Evolutionary conservation across 2,329 filamentous ascomycete genomes (phyloP), one percentile per base, ranked within the genome.

Genomic region (Ascochyta viciae-villosae): DNA sequence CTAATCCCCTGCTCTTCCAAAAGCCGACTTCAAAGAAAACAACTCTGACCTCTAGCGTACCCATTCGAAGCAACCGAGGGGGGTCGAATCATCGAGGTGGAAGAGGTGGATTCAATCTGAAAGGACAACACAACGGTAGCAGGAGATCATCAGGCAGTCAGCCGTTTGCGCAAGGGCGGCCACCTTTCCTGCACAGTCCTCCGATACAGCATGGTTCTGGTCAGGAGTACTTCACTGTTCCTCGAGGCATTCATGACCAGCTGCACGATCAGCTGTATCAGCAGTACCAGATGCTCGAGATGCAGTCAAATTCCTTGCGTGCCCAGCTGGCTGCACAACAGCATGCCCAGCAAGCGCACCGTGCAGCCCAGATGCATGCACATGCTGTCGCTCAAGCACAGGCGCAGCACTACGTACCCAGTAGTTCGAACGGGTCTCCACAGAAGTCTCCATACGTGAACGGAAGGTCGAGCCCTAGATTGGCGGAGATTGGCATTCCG

Each of bases 141-240:
- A 79, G 85, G 57, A 80, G 85, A 65, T 79, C 85, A 15, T 87
- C 85, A 2, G 86, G 84, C 70, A 82, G 83, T 29, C 80, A 82
- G 4, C 80, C 80, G 4, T 81, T 77, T 59, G 71, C 71, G 40
- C 74, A 76, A 51, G 76, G 74, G 41, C 70, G 76, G 27, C 68
- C 71, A 31, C 71, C 62, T 7, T 77, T 71, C 39, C 64, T 80
- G 41, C 68, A 78, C 50, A 81, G 79, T 58, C 79, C 79, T 31
- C 78, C 78, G 2, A 71, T 79, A 13, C 67, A 61, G 23, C 58
- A 69, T 7, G 65, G 69, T 31, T 65, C 71, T 48, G 71, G 69
- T 15, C 70, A 70, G n/a, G 79, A 81, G 43, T 81, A 81, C 55
- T 80, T 81, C 57, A 67, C 66, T 16, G 78, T 81, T 53, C 70